Evolutionary conservation across 2,329 filamentous ascomycete species (phyloP).

Genomic region (Xylariaceae sp.): DNA sequence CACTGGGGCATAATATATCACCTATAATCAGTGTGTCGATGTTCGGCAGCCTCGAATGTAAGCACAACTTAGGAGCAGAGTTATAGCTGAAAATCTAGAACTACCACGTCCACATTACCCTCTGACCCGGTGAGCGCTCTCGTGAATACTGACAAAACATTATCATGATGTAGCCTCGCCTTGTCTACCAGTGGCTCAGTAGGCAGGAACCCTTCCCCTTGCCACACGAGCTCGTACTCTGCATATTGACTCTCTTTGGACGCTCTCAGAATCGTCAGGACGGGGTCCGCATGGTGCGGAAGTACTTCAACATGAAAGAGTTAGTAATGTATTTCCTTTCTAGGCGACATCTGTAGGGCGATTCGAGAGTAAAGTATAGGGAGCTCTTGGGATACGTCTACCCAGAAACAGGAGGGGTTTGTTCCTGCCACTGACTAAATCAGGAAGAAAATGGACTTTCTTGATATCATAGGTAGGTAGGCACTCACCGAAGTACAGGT

Average conservation of each 20-base stretch:
- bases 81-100: slow-evolving; percentile 47
- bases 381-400: too few species aligned
- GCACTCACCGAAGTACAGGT: slow-evolving; percentile 41
- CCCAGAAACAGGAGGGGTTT: too few species aligned
- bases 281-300: slow-evolving; percentile 41
- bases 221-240: slow-evolving; percentile 47
- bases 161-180: slow-evolving; percentile 45
- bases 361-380: too few species aligned
- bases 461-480: too few species aligned
- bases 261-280: slow-evolving; percentile 44
- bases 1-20: slow-evolving; percentile 8
- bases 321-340: too few species aligned
- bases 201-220: slow-evolving; percentile 42
- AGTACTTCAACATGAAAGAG: slow-evolving; percentile 39
- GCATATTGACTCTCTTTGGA: slow-evolving; percentile 39
- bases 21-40: neutral
- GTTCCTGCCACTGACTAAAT: too few species aligned
- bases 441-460: too few species aligned
- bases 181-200: slow-evolving; percentile 50
- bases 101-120: slow-evolving; percentile 39
- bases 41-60: neutral
- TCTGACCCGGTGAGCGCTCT: slow-evolving; percentile 26
- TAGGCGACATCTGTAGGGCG: too few species aligned
- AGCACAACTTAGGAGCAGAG: neutral
- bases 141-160: slow-evolving; percentile 47